A percentile compares a stretch with the other conserved stretches of the same genome.
Conservation (phyloP, 805 yeast species). For the Candida palmyrensis region DNA sequence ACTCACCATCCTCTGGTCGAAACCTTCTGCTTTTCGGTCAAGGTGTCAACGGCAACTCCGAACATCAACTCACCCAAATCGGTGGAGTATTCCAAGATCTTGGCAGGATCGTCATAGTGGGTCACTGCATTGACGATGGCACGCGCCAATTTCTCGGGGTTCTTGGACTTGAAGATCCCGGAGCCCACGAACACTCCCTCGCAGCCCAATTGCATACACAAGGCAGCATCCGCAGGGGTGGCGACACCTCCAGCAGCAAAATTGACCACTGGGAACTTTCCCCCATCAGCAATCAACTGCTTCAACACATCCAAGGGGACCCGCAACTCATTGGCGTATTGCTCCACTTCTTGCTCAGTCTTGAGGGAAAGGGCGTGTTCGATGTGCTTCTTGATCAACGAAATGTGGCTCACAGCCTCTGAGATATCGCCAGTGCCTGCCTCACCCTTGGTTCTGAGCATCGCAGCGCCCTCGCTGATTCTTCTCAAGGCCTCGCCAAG, state of each 20-base stretch:
- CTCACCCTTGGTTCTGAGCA: conserved; percentile 84
- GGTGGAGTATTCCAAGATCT: conserved; percentile 59
- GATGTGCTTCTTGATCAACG: conserved; percentile 54
- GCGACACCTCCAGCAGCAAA: conserved; percentile 90
- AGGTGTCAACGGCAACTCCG: conserved; percentile 56
- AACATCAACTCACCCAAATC: conserved; percentile 75
- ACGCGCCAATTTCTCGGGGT: conserved; percentile 67
- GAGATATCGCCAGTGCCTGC: conserved; percentile 87
- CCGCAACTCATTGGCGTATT: conserved; percentile 51
- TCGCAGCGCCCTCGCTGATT: conserved; percentile 78
- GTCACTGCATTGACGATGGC: conserved; percentile 82
- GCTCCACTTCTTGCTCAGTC: conserved; percentile 41
- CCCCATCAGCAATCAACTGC: conserved; percentile 43
- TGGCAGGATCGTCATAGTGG: conserved; percentile 55
- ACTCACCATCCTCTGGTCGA: conserved; percentile 50
- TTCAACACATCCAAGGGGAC: conserved; percentile 54
- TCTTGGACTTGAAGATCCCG: conserved; percentile 70
- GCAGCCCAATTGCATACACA: conserved; percentile 50
- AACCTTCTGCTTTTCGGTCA: conserved; percentile 41
- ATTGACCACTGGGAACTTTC: conserved; percentile 75
- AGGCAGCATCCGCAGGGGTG: conserved; percentile 83
- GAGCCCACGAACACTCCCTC: conserved; percentile 40
- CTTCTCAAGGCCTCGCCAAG: conserved; percentile 80
- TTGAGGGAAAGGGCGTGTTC: conserved; percentile 35
- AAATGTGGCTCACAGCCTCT: conserved; percentile 75